phyloP scores from a whole-genome alignment of 108 stramenopile genomes.

The Licmophora abbreviata region DNA sequence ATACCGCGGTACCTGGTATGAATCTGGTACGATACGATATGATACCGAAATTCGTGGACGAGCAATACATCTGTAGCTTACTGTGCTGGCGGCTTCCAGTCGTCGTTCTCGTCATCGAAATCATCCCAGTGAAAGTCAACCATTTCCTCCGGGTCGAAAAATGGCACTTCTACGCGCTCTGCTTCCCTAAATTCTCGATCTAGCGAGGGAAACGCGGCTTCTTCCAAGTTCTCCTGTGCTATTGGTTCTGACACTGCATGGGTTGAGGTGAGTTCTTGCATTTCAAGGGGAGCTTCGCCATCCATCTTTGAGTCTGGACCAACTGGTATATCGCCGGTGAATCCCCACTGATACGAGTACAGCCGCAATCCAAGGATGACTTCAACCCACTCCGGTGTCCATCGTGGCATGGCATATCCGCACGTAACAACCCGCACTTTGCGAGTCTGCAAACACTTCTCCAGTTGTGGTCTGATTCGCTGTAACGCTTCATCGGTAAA shows the following conservation, averaged over 20 bases:
- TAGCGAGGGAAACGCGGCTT: background rate
- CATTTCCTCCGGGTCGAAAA: slow-evolving; percentile 4
- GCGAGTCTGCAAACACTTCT: slow-evolving; percentile 33
- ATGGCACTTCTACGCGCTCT: background rate
- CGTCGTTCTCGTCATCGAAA: slow-evolving; percentile 1
- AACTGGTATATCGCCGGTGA: too few species aligned
- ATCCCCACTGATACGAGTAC: slow-evolving; percentile 38
- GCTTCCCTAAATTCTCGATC: slow-evolving; percentile 1
- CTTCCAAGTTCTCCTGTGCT: too few species aligned
- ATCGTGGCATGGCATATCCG: slow-evolving; percentile 76
- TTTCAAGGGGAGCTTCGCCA: background rate
- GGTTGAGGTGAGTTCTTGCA: slow-evolving; percentile 1
- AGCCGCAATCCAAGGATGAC: slow-evolving; percentile 65
- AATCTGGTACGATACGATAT: too few species aligned
- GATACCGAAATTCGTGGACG: too few species aligned
- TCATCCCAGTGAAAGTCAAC: slow-evolving; percentile 8
- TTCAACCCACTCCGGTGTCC: slow-evolving; percentile 61
- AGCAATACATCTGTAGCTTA: too few species aligned
- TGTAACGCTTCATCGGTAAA: slow-evolving; percentile 64
- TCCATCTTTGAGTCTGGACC: background rate
- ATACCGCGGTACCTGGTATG: too few species aligned
- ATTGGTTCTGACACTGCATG: too few species aligned
- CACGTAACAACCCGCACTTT: slow-evolving; percentile 44
- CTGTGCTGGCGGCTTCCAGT: too few species aligned
- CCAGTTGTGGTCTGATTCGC: slow-evolving; percentile 54